Base-by-base conservation (phyloP, 148 eudicot species). In the Amaranthus hypochondriacus region DNA sequence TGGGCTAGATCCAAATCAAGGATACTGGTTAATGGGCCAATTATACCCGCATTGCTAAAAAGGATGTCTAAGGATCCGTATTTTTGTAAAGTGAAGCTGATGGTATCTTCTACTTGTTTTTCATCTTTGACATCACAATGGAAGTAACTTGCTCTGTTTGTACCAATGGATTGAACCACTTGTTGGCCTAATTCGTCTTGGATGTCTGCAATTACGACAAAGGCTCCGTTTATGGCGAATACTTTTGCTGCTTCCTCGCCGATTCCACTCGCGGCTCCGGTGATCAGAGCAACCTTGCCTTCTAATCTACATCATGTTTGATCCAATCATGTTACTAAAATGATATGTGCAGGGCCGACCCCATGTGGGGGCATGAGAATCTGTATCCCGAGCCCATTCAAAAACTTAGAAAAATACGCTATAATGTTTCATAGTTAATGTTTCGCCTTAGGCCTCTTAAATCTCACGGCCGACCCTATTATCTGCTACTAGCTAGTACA, bases 51-150 rank as follows among this genome's bases (percentile, higher is more conserved):
- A 42, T 89, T 89, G 77, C 91, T 87, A 78, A 83, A 87, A 43
- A 89, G 56, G 62, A 87, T 73, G 76, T 89, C 82, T 0, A 89
- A 82, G 4, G 43, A 63, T 44, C 87, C 90, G n/a, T 78, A 73
- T 8, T 70, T 90, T 4, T 72, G 67, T 39, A 90, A 1, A 0
- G 89, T 58, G 79, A 62, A 73, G 21, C 56, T 70, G 5, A 90
- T 86, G 0, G 84, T 62, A 6, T 71, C 70, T 62, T 85, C 81
- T 2, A 88, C 90, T 62, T 90, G 87, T 4, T 70, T 50, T 74
- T 90, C 95, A 13, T 86, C 79, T 50, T 80, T 82, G 0, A 90
- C 92, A 55, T 90, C 92, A 9, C 96, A 90, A 75, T 84, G 90
- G 66, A 18, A 12, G 72, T 83, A 88, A 55, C 61, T 53, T 8